Evolutionary conservation across 2,329 filamentous ascomycete species (phyloP), one percentile per base, ranked within the genome.

Genomic region (Aureobasidium sp.): DNA sequence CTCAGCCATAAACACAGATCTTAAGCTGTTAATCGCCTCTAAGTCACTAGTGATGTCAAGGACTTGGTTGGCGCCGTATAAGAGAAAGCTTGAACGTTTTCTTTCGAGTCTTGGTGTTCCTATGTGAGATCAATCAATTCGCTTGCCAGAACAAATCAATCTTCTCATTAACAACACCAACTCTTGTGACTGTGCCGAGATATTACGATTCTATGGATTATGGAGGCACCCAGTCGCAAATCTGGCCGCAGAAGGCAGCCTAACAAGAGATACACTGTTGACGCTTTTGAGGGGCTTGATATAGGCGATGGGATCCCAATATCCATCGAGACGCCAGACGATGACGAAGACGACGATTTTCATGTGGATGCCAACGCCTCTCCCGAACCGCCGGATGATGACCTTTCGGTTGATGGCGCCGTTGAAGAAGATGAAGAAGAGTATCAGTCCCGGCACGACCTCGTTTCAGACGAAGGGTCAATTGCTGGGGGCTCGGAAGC

Each of bases 281-380:
- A 75, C 62, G 67, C 72, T 4, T 74, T 74, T 43, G 71, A 73
- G 47, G 72, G 70, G 15, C 66, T 75, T 17, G 67, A 69, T 12
- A 68, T 69, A 3, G 67, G 69, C 13, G 64, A 66, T 15, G 66
- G 65, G 46, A 67, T 70, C 61, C 71, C 74, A 37, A 26, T 17
- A 27, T 50, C 37, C n/a, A 8, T 50, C 3, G 60, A 61, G 44
- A 59, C 64, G 32, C 63, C 73, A 63, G 62, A 77, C 73, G 74
- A 69, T 71, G 34, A 59, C 24, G 62, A 59, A 32, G 64, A 64
- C 44, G 67, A 66, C 59, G 80, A 77, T 65, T 72, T 72, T 65
- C 68, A 71, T 61, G 67, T 73, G 65, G 67, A 67, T 57, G 66
- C 70, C 60, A 69, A 70, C 27, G 63, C 47, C 64, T 63, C 67